phyloP scores from a whole-genome alignment of 176 grass and related monocot species.

The Carex littledalei region DNA sequence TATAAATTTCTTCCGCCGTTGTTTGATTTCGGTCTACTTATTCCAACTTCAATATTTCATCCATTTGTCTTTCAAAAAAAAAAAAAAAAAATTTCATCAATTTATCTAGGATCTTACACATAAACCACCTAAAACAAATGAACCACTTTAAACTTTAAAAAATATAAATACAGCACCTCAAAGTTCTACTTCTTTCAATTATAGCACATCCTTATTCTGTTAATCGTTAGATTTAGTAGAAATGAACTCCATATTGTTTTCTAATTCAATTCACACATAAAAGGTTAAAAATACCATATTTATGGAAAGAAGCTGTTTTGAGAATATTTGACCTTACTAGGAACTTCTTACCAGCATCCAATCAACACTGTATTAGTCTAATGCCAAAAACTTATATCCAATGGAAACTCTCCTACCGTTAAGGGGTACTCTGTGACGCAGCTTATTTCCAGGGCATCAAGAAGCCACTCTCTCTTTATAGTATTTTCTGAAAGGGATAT shows the following conservation, averaged over 20 bases:
- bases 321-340: neutral
- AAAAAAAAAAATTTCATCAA: neutral
- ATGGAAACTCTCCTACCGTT: slow-evolving; percentile 37
- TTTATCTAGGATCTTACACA: neutral
- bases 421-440: slow-evolving; percentile 69
- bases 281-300: no score
- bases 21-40: neutral
- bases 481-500: slow-evolving; percentile 40
- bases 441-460: slow-evolving; percentile 78
- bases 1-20: neutral
- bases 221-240: neutral
- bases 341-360: neutral
- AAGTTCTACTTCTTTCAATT: no score
- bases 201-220: neutral
- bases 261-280: neutral
- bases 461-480: slow-evolving; percentile 75
- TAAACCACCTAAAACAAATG: neutral
- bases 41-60: neutral
- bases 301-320: neutral
- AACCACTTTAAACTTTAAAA: neutral
- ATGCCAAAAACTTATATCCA: neutral
- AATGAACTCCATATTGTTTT: neutral
- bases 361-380: neutral
- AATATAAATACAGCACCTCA: neutral
- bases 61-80: no score